Conservation (phyloP, 2,329 filamentous ascomycete species). For the Pestalotiopsis sp. region DNA sequence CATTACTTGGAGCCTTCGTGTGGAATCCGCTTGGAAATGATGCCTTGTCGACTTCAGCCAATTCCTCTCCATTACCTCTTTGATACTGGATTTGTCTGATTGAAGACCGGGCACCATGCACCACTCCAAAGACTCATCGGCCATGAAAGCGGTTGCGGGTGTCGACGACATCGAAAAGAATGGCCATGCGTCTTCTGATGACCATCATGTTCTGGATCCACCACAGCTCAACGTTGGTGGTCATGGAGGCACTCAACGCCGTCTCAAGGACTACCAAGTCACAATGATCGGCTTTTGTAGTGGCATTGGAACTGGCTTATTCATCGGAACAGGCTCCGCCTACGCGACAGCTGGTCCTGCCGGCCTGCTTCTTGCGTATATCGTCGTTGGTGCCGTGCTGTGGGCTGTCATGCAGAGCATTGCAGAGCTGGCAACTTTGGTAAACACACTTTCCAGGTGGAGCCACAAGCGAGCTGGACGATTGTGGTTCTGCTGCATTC, state of each 20-base stretch:
- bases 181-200: background rate
- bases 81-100: no score
- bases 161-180: constrained; percentile 1
- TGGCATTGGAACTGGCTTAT: constrained; percentile 19
- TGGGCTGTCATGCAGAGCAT: constrained; percentile 21
- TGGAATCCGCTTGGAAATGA: no score
- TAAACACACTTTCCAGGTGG: background rate
- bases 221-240: constrained; percentile 15
- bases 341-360: constrained; percentile 36
- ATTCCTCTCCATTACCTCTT: no score
- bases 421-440: constrained; percentile 34
- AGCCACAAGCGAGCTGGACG: background rate
- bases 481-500: background rate
- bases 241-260: constrained; percentile 17
- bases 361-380: constrained; percentile 47
- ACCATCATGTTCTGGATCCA: background rate
- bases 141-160: background rate
- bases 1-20: no score
- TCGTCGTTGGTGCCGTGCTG: constrained; percentile 51
- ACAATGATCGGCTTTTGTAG: constrained; percentile 19
- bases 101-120: background rate
- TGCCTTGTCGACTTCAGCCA: no score
- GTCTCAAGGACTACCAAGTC: constrained; percentile 17
- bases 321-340: constrained; percentile 26
- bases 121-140: background rate